A percentile compares a stretch with the other conserved stretches of the same genome.
Conservation (phyloP, 352 stramenopile genomes). For the Pythium monospermum region DNA sequence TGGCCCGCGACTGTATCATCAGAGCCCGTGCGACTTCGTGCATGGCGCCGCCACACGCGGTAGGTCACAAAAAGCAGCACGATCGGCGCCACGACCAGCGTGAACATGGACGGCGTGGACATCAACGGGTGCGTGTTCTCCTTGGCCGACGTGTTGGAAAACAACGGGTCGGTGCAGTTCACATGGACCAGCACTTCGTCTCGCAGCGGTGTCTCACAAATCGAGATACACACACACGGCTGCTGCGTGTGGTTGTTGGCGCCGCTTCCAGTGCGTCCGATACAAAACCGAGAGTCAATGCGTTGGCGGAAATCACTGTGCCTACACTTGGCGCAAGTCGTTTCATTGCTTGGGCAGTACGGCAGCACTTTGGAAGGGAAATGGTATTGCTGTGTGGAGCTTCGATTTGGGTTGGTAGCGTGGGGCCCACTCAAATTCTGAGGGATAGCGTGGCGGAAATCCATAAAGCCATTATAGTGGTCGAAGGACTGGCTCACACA, state of each 20-base stretch:
- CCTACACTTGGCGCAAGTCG: constrained; percentile 9
- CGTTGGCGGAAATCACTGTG: constrained; percentile 8
- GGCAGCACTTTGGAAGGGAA: constrained; percentile 10
- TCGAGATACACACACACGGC: constrained; percentile 18
- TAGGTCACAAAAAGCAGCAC: constrained; percentile 14
- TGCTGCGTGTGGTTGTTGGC: too few relatives aligned
- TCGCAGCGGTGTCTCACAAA: constrained; percentile 13
- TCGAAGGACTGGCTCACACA: constrained; percentile 13
- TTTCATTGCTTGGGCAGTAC: constrained; percentile 12
- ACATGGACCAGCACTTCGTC: constrained; percentile 12
- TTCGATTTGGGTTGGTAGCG: constrained; percentile 10
- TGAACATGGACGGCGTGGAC: constrained; percentile 16
- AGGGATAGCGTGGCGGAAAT: constrained; percentile 12
- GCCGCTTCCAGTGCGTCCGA: constrained; percentile 1
- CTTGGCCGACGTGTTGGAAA: constrained; percentile 11
- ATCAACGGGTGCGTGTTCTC: constrained; percentile 9
- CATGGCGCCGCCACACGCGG: constrained; percentile 8
- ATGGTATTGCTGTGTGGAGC: constrained; percentile 13
- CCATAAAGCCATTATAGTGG: constrained; percentile 15
- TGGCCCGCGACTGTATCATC: constrained; percentile 2
- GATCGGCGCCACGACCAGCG: constrained; percentile 12
- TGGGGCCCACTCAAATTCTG: constrained; percentile 13
- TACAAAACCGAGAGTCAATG: constrained; percentile 18
- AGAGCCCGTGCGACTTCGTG: constrained; percentile 2
- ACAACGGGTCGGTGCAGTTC: constrained; percentile 17